Percentiles rank a stretch among this genome's conserved stretches.
phyloP scores from a whole-genome alignment of 1,139 yeast species.

The Meyerozyma athensensis region DNA sequence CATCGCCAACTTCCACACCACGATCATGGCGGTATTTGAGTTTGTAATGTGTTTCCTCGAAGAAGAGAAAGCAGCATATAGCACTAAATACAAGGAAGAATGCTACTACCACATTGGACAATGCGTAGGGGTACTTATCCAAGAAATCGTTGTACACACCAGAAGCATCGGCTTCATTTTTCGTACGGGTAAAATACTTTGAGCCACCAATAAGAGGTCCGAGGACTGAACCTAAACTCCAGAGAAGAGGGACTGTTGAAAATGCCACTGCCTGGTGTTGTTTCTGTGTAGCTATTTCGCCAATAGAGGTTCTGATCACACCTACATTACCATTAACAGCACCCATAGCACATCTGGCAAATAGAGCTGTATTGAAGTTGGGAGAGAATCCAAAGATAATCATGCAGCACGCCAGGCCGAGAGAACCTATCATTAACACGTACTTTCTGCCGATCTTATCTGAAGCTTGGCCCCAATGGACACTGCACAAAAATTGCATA shows the following conservation, averaged over 20 bases:
- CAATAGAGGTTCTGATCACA: constrained; percentile 55
- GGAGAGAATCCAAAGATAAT: constrained; percentile 50
- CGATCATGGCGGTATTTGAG: constrained; percentile 39
- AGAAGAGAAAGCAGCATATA: constrained; percentile 42
- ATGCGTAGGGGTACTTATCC: constrained; percentile 49
- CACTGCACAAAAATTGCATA: constrained; percentile 50
- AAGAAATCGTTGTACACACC: constrained; percentile 25
- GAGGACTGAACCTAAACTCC: constrained; percentile 50
- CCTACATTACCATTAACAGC: constrained; percentile 59
- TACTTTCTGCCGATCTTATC: constrained; percentile 57
- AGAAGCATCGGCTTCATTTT: constrained; percentile 3
- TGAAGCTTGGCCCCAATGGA: constrained; percentile 55
- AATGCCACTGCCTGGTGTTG: constrained; percentile 60
- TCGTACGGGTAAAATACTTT: constrained; percentile 29
- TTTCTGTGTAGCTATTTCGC: constrained; percentile 53
- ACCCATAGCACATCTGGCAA: constrained; percentile 51
- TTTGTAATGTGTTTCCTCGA: constrained; percentile 57
- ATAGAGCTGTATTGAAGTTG: constrained; percentile 46
- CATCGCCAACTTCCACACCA: constrained; percentile 53
- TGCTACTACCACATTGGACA: constrained; percentile 56
- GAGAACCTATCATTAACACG: constrained; percentile 46
- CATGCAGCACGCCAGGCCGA: constrained; percentile 46
- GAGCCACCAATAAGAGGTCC: constrained; percentile 61
- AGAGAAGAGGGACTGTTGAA: constrained; percentile 54
- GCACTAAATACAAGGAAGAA: constrained; percentile 35